These are phyloP conservation scores for Cladosporium sp. DNA, from an alignment of 2,329 filamentous ascomycete genomes.

Conservation along the genomic window DNA sequence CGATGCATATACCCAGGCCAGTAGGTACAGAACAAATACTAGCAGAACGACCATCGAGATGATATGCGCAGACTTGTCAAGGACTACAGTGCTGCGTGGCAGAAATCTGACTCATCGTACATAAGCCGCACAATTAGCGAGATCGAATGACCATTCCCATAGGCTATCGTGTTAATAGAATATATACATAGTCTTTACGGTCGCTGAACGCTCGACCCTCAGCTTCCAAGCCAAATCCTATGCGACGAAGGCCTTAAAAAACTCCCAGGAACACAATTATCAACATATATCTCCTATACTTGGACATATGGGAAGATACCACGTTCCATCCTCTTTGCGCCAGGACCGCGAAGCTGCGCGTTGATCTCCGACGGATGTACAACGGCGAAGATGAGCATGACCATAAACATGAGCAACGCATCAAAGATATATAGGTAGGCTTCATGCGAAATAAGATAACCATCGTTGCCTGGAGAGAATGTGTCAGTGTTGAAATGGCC, in stretches of 20 bases:
- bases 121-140: too few species aligned
- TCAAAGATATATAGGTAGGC: conserved; percentile 44
- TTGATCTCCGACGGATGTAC: conserved; percentile 2
- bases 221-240: too few species aligned
- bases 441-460: conserved; percentile 41
- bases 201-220: neutral
- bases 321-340: neutral
- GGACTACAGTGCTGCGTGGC: too few species aligned
- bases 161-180: too few species aligned
- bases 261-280: too few species aligned
- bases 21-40: too few species aligned
- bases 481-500: neutral
- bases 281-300: neutral
- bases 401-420: conserved; percentile 36
- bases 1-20: too few species aligned
- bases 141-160: too few species aligned
- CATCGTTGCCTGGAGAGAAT: conserved; percentile 23
- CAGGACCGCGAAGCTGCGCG: neutral
- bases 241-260: too few species aligned
- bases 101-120: too few species aligned
- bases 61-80: too few species aligned
- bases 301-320: neutral
- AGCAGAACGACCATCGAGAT: too few species aligned
- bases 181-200: neutral
- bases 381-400: conserved; percentile 19